Percentiles rank a stretch among this genome's conserved stretches.
Conservation (phyloP, 768 basidiomycete genomes). For the Guyanaporus albipodus region DNA sequence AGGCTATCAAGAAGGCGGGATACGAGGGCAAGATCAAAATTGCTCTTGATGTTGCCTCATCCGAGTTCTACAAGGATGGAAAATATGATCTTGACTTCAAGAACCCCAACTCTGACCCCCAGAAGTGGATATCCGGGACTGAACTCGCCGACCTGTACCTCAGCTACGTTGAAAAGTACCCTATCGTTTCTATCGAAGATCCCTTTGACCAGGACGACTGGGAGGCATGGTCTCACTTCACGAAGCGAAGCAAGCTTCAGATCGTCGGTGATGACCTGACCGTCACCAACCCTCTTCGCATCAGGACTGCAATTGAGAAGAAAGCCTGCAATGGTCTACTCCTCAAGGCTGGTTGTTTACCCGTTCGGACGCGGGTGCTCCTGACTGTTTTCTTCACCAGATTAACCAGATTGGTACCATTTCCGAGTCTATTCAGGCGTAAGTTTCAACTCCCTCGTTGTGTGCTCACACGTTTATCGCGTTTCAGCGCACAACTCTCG, state of each 20-base stretch:
- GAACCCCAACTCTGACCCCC: conserved; percentile 98
- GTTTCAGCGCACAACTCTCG: conserved; percentile 80
- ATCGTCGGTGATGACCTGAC: conserved; percentile 96
- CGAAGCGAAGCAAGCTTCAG: conserved; percentile 72
- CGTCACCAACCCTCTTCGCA: conserved; percentile 94
- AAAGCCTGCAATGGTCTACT: conserved; percentile 99
- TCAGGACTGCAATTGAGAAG: conserved; percentile 99
- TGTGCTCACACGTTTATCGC: background rate
- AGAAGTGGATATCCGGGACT: conserved; percentile 90
- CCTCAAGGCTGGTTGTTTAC: conserved; percentile 61
- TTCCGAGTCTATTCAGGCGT: conserved; percentile 99
- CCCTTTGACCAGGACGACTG: conserved; percentile 99
- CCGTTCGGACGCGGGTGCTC: background rate
- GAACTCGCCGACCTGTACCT: conserved; percentile 94
- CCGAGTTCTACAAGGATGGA: conserved; percentile 99
- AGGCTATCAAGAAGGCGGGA: conserved; percentile 97
- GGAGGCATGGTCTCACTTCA: conserved; percentile 97
- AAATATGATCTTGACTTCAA: conserved; percentile 99
- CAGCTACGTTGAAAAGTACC: conserved; percentile 85
- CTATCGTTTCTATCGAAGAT: conserved; percentile 93
- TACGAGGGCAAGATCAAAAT: conserved; percentile 99
- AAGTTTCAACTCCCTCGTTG: conserved; percentile 32
- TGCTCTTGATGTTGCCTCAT: conserved; percentile 96
- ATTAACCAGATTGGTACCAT: conserved; percentile 99
- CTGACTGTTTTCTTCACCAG: conserved; percentile 28